Base-by-base conservation (phyloP, 768 basidiomycete species). In the Auricularia sp. region DNA sequence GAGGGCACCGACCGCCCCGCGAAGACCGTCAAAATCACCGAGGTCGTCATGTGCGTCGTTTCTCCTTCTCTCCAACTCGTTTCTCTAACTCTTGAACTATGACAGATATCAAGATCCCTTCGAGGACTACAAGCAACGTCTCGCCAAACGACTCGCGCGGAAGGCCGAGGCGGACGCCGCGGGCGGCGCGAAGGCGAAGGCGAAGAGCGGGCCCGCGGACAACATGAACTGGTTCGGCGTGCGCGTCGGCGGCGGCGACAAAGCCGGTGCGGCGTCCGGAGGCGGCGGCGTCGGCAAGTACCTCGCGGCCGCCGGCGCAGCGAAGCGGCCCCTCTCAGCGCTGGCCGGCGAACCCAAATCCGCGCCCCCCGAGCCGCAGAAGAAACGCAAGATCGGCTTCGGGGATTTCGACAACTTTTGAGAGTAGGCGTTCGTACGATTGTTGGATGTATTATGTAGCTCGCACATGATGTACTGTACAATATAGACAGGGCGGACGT, bases 91-190 rank as follows among this genome's bases (percentile, higher is more conserved):
- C 33, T 53, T 21, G 33, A 21, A 8, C 6, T 29, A 51, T 51
- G 18, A 39, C 70, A 93, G 91, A 62, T 88, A 92, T 70, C 90
- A 93, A 77, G 95, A 99, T 74, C 97, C 97, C 0, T 98, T 97
- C 71, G 90, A 96, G 62, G 88, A 89, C 44, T 98, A 97, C 75
- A 93, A 95, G 72, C 81, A 79, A 29, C 87, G 93, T 14, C 83
- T 93, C 7, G 83, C 84, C 39, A 93, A 89, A 71, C 90, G 89
- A 68, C 81, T 91, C 10, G 86, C 88, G 58, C 84, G 79, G 67
- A 77, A 79, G 67, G 79, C 79, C 1, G 81, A 81, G 64, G 76
- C 77, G 4, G 77, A 77, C 8, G 54, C 75, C 74, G 47, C 70
- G 70, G 61, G 70, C 74, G 21, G 66, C 72, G 53, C 73, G 64